Evolutionary conservation across 345 rosid genomes (phyloP), one percentile per base, ranked within the genome.

Genomic region (Citrus mangshanensis): DNA sequence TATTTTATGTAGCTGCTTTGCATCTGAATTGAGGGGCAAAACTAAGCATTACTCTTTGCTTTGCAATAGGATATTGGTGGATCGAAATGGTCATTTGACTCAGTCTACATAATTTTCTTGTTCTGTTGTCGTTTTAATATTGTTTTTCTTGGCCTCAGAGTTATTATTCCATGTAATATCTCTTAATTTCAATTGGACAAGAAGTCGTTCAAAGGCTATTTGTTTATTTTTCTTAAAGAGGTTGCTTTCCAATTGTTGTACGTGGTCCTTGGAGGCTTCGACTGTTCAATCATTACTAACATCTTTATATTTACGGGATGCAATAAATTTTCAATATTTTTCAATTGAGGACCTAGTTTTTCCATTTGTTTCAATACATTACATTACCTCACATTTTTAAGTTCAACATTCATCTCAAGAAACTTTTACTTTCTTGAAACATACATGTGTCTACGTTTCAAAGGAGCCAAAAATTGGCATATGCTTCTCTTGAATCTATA

Each of bases 391-490:
- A 5, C 21, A 51, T 16, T 51, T 51, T 51, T 0, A 10, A 0
- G 49, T 42, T 51, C 56, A 16, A 51, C 18, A 51, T 16, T 51
- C 58, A 24, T 34, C 58, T 55, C 73, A 13, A 24, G 58, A 5
- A 72, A 72, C 30, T 72, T 22, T 22, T 22, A 22, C 8, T 56
- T 72, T 72, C 7, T 56, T 37, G 2, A 25, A 27, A 40, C 19
- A 63, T 74, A 40, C 1, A 30, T 46, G 60, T 21, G 28, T 3
- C 51, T 12, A 13, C 51, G 21, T 37, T 54, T 49, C 14, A 66
- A 22, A 63, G 16, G 5, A 30, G 71, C 71, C 71, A 64, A 75
- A 75, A 42, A 5, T 64, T 49, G 71, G 78, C 78, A 10, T 28
- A 54, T 13, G 58, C 37, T 61, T 61, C 56, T 40, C 19, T 38